These are phyloP conservation scores for Cardamine occulta DNA, from an alignment of 345 rosid species.

Conservation along the genomic window DNA sequence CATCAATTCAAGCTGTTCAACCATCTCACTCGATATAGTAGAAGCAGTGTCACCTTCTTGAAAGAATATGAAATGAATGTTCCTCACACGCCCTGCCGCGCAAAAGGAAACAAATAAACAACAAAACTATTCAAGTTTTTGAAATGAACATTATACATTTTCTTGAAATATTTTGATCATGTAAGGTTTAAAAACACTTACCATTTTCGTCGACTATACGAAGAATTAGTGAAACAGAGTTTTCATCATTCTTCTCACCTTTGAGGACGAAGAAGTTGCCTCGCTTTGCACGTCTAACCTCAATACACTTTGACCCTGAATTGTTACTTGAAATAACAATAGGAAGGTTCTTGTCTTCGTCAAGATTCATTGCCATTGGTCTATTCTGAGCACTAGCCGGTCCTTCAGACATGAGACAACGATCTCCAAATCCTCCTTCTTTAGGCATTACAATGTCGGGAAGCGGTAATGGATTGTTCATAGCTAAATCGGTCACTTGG, in stretches of 20 bases:
- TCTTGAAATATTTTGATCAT: not conserved
- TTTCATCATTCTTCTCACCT: slow-evolving; percentile 66
- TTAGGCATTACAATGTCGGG: slow-evolving; percentile 68
- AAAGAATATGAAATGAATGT: slow-evolving; percentile 73
- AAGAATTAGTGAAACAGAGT: slow-evolving; percentile 64
- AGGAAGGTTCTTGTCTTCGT: slow-evolving; percentile 53
- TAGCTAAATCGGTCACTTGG: slow-evolving; percentile 53
- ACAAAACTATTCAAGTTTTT: not conserved
- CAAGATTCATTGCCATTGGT: slow-evolving; percentile 53
- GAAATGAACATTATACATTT: not conserved
- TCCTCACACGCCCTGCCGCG: slow-evolving; percentile 65
- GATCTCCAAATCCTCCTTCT: slow-evolving; percentile 59
- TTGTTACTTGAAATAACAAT: slow-evolving; percentile 48
- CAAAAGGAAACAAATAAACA: not conserved
- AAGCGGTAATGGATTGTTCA: slow-evolving; percentile 52
- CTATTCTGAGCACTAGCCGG: slow-evolving; percentile 47
- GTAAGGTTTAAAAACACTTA: slow-evolving; percentile 26
- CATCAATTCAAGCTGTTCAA: slow-evolving; percentile 73
- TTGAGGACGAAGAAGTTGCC: slow-evolving; percentile 57
- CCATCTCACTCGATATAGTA: slow-evolving; percentile 86
- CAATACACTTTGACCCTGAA: slow-evolving; percentile 47
- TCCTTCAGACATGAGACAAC: slow-evolving; percentile 78
- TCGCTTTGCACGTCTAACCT: slow-evolving; percentile 56
- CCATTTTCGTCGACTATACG: slow-evolving; percentile 68
- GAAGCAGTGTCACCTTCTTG: slow-evolving; percentile 70